These are phyloP conservation scores for Phlyctochytrium bullatum DNA, from an alignment of 192 early-diverging fungal species.

Conservation along the genomic window DNA sequence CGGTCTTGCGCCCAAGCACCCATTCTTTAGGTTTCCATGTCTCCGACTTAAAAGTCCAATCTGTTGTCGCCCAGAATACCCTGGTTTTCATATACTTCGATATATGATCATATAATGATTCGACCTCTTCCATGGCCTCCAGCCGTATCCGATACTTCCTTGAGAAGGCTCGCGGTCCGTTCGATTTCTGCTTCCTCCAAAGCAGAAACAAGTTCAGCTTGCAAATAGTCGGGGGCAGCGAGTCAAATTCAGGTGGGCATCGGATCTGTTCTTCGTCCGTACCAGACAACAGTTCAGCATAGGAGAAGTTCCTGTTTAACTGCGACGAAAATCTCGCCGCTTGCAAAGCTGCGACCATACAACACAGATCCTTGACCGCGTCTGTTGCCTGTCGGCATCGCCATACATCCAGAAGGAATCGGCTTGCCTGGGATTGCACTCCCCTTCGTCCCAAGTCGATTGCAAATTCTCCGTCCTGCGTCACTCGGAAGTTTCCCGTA, in stretches of 20 bases:
- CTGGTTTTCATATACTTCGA: too few relatives aligned
- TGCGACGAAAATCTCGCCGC: not conserved
- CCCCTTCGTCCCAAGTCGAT: slow-evolving; percentile 10
- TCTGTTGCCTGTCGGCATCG: not conserved
- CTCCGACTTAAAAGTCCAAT: too few relatives aligned
- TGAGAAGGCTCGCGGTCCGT: too few relatives aligned
- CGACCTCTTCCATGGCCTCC: too few relatives aligned
- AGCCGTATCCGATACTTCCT: too few relatives aligned
- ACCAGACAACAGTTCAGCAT: not conserved
- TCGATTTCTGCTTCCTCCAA: not conserved
- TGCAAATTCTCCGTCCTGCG: slow-evolving; percentile 16
- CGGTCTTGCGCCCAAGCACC: too few relatives aligned
- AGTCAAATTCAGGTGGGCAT: not conserved
- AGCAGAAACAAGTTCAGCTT: slow-evolving; percentile 8
- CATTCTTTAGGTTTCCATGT: too few relatives aligned
- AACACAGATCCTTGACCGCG: not conserved
- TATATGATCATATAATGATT: too few relatives aligned
- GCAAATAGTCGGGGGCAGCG: slow-evolving; percentile 7
- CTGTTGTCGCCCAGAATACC: too few relatives aligned
- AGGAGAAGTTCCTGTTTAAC: not conserved
- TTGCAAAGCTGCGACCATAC: slow-evolving; percentile 16
- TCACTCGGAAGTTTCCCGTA: slow-evolving; percentile 2
- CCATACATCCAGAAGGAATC: slow-evolving; percentile 18
- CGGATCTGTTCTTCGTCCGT: not conserved
- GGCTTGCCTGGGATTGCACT: not conserved